phyloP scores from a whole-genome alignment of 2,329 filamentous ascomycete genomes.

The Xylariomycetidae sp. region DNA sequence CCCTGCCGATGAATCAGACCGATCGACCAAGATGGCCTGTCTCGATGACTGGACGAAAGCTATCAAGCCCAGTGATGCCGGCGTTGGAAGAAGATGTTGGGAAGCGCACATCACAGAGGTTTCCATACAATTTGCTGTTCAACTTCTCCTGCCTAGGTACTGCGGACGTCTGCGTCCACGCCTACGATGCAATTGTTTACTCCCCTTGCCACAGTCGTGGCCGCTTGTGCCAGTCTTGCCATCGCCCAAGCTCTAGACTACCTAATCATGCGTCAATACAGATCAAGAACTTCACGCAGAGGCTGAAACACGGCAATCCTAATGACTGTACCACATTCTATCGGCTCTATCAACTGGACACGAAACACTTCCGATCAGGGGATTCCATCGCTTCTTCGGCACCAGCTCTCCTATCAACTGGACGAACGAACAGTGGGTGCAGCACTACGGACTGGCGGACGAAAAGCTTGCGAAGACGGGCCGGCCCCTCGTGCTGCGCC shows the following conservation, averaged over 20 bases:
- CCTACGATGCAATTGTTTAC: too few species aligned
- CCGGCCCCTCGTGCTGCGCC: not conserved
- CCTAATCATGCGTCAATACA: not conserved
- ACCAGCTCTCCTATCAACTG: too few species aligned
- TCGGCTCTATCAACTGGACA: conserved; percentile 1
- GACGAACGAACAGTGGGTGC: not conserved
- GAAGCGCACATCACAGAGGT: too few species aligned
- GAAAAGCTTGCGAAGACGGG: not conserved
- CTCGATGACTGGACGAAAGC: too few species aligned
- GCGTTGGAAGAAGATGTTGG: too few species aligned
- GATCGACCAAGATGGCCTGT: too few species aligned
- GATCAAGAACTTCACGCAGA: conserved; percentile 1
- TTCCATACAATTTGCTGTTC: too few species aligned
- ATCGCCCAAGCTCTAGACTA: not conserved
- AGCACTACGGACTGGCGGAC: not conserved
- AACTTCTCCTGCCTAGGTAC: too few species aligned
- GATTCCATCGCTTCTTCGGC: too few species aligned
- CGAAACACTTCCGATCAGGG: conserved; percentile 1
- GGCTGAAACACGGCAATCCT: not conserved
- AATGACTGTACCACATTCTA: not conserved
- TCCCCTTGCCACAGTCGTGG: not conserved
- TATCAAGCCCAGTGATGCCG: too few species aligned
- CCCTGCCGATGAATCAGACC: too few species aligned
- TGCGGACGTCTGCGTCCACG: too few species aligned
- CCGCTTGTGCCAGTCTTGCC: not conserved